Base-by-base conservation (phyloP, 2,329 filamentous ascomycete genomes). In the Microcyclospora pomicola region DNA sequence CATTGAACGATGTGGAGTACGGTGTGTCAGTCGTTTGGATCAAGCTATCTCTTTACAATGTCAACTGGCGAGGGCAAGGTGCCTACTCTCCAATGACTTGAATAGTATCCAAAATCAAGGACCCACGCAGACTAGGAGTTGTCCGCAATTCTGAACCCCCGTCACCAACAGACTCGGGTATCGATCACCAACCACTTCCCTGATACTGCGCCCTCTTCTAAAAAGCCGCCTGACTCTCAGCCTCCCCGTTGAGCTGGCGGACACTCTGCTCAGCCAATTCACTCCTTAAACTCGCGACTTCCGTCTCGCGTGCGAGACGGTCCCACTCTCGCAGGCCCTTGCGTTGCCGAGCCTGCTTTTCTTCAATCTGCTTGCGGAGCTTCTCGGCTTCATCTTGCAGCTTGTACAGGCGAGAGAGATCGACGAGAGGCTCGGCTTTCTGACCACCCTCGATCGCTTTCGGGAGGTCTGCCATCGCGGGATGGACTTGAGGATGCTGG, bases 211-310 rank as follows among this genome's bases (percentile, higher is more conserved):
- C 19, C 7, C 7, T 7, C 19, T 24, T 9, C 49, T 49, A 51
- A 32, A 51, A 52, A 39, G 45, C 50, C 16, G 44, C 50, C 42
- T 45, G 42, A 32, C 44, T 42, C 46, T 48, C 49, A 15, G 43
- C 46, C 38, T 19, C 38, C 14, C 46, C 49, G 37, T 48, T 51
- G 33, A 52, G 42, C 38, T 50, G 37, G 40, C 61, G 55, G 40
- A 69, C 41, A n/a, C 61, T 60, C 44, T 63, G 53, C 46, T 69
- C 67, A 1, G 66, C 66, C 43, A 69, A 50, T 37, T 67, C 63
- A 16, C 59, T 60, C 43, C 63, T 60, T 37, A 68, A 43, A 16
- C 58, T 59, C n/a, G 63, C 62, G 24, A 58, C 61, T 39, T 64
- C 59, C 12, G 57, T 59, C 40, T 69, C 66, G 10, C 61, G 49